Evolutionary conservation across 1,284 basidiomycete genomes (phyloP).

Genomic region (Tylopilus sp.): DNA sequence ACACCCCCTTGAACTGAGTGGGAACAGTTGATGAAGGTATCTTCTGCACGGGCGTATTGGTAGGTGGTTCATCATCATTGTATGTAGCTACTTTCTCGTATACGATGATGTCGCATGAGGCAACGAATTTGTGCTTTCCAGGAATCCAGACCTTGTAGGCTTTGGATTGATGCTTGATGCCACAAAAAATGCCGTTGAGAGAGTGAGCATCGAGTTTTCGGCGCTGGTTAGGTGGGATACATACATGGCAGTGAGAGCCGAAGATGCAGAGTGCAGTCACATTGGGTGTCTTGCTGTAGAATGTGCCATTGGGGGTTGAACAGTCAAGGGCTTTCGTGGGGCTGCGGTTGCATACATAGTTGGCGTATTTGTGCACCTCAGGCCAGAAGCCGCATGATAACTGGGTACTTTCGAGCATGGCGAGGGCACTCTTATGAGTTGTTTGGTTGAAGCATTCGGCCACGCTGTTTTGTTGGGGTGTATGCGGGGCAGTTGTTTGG

Average conservation of each 20-base stretch:
- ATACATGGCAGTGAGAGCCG: not conserved
- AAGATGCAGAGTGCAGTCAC: not conserved
- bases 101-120: not conserved
- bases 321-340: not conserved
- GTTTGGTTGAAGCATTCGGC: conserved; percentile 7
- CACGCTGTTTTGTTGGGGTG: not conserved
- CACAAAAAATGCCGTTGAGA: not conserved
- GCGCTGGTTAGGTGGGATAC: not conserved
- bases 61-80: too few relatives aligned
- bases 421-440: conserved; percentile 1
- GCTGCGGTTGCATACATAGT: not conserved
- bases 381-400: not conserved
- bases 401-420: not conserved
- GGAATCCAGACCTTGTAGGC: conserved; percentile 3
- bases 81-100: not conserved
- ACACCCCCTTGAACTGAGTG: too few relatives aligned
- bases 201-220: not conserved
- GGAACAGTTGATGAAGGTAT: too few relatives aligned
- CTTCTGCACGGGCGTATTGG: too few relatives aligned
- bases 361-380: conserved; percentile 3
- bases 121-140: not conserved
- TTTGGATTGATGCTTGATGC: not conserved
- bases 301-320: not conserved
- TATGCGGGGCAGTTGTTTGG: not conserved
- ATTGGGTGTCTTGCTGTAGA: conserved; percentile 3